phyloP scores from a whole-genome alignment of 2,329 filamentous ascomycete species.

The Rutstroemia sydowiana region DNA sequence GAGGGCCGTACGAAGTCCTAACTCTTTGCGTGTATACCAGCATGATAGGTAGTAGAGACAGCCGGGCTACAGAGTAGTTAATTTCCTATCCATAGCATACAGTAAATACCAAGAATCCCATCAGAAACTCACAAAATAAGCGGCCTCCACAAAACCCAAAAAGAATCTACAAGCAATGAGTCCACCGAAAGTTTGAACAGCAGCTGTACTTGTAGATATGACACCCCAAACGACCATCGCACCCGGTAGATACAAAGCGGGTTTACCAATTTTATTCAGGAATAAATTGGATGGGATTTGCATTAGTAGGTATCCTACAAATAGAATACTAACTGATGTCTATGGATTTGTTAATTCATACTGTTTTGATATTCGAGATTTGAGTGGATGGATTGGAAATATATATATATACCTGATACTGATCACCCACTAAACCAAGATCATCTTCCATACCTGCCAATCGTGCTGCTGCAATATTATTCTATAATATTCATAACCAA shows the following conservation, averaged over 20 bases:
- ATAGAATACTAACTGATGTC: slow-evolving; percentile 35
- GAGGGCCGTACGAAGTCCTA: slow-evolving; percentile 38
- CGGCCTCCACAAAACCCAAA: slow-evolving; percentile 47
- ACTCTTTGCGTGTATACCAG: slow-evolving; percentile 38
- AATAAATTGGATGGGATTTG: slow-evolving; percentile 43
- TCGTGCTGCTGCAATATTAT: slow-evolving; percentile 49
- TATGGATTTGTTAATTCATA: too few species aligned
- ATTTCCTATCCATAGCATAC: too few species aligned
- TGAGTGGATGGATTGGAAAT: too few species aligned
- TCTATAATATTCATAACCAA: too few species aligned
- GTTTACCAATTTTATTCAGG: slow-evolving; percentile 42
- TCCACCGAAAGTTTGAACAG: slow-evolving; percentile 39
- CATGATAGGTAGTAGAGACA: slow-evolving; percentile 23
- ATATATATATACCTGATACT: slow-evolving; percentile 39
- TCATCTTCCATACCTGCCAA: slow-evolving; percentile 42
- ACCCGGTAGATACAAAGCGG: slow-evolving; percentile 43
- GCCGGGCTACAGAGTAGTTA: slow-evolving; percentile 7
- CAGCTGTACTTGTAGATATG: slow-evolving; percentile 42
- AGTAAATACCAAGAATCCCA: background rate
- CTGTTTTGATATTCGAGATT: too few species aligned
- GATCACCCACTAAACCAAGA: slow-evolving; percentile 32
- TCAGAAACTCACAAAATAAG: slow-evolving; percentile 40
- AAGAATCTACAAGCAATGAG: slow-evolving; percentile 41
- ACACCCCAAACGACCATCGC: slow-evolving; percentile 44
- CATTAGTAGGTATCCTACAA: slow-evolving; percentile 34